Evolutionary conservation across 345 rosid species (phyloP), one percentile per base, ranked within the genome.

Genomic region (Cardamine occulta): DNA sequence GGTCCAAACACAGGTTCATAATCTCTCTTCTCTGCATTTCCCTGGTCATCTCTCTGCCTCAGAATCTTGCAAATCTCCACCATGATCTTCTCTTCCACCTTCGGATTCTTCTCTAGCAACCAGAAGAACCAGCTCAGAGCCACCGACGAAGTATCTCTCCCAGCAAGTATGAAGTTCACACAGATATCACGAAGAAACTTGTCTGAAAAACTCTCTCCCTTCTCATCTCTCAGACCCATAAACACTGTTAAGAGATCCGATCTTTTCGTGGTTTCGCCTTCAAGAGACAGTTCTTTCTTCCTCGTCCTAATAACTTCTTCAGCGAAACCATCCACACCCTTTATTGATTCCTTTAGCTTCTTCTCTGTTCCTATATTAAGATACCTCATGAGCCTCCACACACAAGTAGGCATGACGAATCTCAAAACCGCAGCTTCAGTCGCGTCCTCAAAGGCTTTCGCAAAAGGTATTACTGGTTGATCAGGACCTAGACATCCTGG

Each of bases 81-180:
- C 71, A 90, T 75, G 45, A 92, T 89, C 63, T 80, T 85, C 66
- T 86, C 84, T 76, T 92, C 94, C 3, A 84, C 96, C 1, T 15
- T 64, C 0, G 93, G 94, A 65, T 88, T 86, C 83, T 76, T 76
- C 63, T 85, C 87, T 26, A 95, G 79, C 73, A 95, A 74, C 99
- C 99, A 92, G 45, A 69, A 79, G 60, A 79, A 95, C 99, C 99
- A 92, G 74, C 96, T 89, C 74, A 95, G 10, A 18, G 98, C 98
- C 49, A 92, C 99, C 0, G 99, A 92, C 6, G 98, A 95, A 15
- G 99, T 92, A 71, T 95, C 99, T 80, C 99, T 89, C 23, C 99
- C 98, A 17, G 99, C 99, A 63, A 95, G 91, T 21, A 95, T 95
- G 47, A 95, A 90, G 76, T 92, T 95, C 11, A 95, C 97, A 60